These are phyloP conservation scores for Tolypocladium cylindrosporum DNA, from an alignment of 2,329 filamentous ascomycete species.

Conservation along the genomic window DNA sequence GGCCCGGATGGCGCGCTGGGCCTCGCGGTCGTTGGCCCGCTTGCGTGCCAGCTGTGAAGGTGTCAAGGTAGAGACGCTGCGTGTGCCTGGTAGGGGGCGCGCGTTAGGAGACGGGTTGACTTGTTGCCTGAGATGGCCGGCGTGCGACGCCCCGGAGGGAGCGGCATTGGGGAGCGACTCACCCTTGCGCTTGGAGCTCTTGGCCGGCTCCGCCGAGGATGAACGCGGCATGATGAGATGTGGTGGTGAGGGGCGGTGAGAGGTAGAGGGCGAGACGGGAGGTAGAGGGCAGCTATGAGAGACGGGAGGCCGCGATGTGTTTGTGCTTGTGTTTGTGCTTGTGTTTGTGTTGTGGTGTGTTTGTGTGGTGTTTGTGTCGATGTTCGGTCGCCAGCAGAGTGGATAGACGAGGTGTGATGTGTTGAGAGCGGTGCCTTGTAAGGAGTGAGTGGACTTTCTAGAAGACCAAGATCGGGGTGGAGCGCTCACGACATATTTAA, in stretches of 20 bases:
- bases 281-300: background rate
- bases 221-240: slow-evolving; percentile 27
- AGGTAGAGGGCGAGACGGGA: background rate
- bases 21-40: slow-evolving; percentile 83
- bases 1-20: slow-evolving; percentile 77
- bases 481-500: slow-evolving; percentile 2
- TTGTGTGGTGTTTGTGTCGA: too few relatives aligned
- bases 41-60: slow-evolving; percentile 84
- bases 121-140: background rate
- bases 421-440: background rate
- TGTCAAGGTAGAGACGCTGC: slow-evolving; percentile 79
- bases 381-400: background rate
- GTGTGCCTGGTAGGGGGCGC: slow-evolving; percentile 34
- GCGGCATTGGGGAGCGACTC: slow-evolving; percentile 8
- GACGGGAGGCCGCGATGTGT: background rate
- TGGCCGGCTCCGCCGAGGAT: slow-evolving; percentile 31
- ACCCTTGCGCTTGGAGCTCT: slow-evolving; percentile 37
- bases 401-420: background rate
- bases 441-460: background rate
- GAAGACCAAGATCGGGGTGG: slow-evolving; percentile 1
- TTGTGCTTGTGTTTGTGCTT: too few relatives aligned
- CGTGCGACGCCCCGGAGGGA: background rate
- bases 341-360: background rate
- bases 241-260: background rate
- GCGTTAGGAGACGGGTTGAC: background rate